These are phyloP conservation scores for Penicillium silybi DNA, from an alignment of 495 filamentous ascomycete genomes.

Conservation along the genomic window DNA sequence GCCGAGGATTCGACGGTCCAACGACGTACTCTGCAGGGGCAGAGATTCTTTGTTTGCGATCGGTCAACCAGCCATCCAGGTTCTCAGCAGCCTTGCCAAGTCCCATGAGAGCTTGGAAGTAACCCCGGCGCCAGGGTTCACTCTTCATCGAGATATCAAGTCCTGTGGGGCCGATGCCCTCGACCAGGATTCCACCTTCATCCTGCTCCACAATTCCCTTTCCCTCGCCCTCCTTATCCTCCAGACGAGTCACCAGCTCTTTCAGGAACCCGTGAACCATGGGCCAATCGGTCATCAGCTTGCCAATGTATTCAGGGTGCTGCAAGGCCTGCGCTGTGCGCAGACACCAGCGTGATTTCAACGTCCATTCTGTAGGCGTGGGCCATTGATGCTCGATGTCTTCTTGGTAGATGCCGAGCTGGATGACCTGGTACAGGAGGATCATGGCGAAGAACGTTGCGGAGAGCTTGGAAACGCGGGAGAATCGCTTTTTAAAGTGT, in stretches of 20 bases:
- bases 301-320: slow-evolving; percentile 46
- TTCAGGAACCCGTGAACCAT: slow-evolving; percentile 51
- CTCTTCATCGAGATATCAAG: slow-evolving; percentile 70
- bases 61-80: slow-evolving; percentile 69
- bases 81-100: slow-evolving; percentile 72
- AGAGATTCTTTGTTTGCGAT: slow-evolving; percentile 58
- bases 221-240: slow-evolving; percentile 64
- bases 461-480: slow-evolving; percentile 54
- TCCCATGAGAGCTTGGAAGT: slow-evolving; percentile 75
- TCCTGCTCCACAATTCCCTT: slow-evolving; percentile 53
- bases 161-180: slow-evolving; percentile 54
- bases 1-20: slow-evolving; percentile 78
- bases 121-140: slow-evolving; percentile 78
- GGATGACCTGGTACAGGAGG: slow-evolving; percentile 48
- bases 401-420: slow-evolving; percentile 61
- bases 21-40: slow-evolving; percentile 68
- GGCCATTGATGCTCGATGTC: slow-evolving; percentile 69
- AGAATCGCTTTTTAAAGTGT: slow-evolving; percentile 61
- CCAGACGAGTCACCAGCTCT: slow-evolving; percentile 55
- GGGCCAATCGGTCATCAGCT: slow-evolving; percentile 61
- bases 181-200: slow-evolving; percentile 53
- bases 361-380: slow-evolving; percentile 71
- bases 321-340: slow-evolving; percentile 55
- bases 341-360: slow-evolving; percentile 54
- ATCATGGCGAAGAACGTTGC: slow-evolving; percentile 53